Conservation (phyloP, 2,329 filamentous ascomycete genomes). For the Lachnellula hyalina region DNA sequence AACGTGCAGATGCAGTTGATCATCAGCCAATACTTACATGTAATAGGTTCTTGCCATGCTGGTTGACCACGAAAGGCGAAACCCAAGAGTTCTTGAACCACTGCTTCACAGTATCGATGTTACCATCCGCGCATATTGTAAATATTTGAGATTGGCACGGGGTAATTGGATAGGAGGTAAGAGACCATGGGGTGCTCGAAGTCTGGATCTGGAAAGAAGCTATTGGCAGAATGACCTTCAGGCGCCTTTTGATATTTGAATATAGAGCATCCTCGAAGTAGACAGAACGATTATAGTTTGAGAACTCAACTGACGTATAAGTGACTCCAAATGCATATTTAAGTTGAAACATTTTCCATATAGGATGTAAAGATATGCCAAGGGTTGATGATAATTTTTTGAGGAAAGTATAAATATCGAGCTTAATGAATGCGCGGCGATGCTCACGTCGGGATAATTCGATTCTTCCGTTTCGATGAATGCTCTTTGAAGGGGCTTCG, state of each 20-base stretch:
- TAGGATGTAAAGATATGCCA: background rate
- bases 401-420: background rate
- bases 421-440: background rate
- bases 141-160: conserved; percentile 10
- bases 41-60: conserved; percentile 11
- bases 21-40: conserved; percentile 2
- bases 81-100: background rate
- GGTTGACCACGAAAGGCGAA: conserved; percentile 10
- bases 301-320: background rate
- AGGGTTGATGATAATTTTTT: background rate
- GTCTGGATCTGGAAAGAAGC: conserved; percentile 8
- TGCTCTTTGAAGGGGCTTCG: background rate
- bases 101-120: background rate
- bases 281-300: background rate
- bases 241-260: conserved; percentile 2
- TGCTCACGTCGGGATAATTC: background rate
- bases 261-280: background rate
- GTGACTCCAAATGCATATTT: background rate
- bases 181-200: conserved; percentile 3
- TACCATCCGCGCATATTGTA: conserved; percentile 5
- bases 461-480: background rate
- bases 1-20: background rate
- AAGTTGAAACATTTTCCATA: background rate
- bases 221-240: conserved; percentile 5
- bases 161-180: conserved; percentile 2